Evolutionary conservation across 345 rosid species (phyloP), one percentile per base, ranked within the genome.

Genomic region (Populus ilicifolia): DNA sequence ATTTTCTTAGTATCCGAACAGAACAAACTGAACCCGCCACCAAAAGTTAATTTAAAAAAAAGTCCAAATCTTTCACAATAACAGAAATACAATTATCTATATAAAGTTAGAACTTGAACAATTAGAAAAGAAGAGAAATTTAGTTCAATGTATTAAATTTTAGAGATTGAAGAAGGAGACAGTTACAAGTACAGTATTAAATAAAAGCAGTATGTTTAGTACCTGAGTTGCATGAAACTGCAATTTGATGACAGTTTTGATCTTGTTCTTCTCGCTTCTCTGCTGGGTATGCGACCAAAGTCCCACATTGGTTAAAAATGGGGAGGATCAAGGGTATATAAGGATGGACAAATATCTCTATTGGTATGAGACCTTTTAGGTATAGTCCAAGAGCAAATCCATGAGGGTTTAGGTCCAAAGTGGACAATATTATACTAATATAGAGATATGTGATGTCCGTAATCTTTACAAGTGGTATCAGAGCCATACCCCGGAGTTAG

Each of bases 221-320:
- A 92, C 98, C 92, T 91, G 98, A 87, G 99, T 91, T 33, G 93
- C 89, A 63, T 89, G 93, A 80, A 96, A 92, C 91, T 88, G 94
- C 76, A 96, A 84, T 79, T 91, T 91, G 90, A 93, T 91, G 29
- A 87, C 90, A 13, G 85, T 90, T 84, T 89, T 93, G 88, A 92
- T 84, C 88, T 82, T 90, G 87, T 86, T 87, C 94, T 87, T 92
- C 71, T 96, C 96, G 69, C 80, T 86, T 81, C 97, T 82, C n/a
- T n/a, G n/a, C n/a, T n/a, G n/a, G n/a, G n/a, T n/a, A n/a, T n/a
- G n/a, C n/a, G n/a, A n/a, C n/a, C n/a, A n/a, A n/a, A n/a, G n/a
- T n/a, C n/a, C n/a, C n/a, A n/a, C n/a, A n/a, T n/a, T n/a, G n/a
- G n/a, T n/a, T n/a, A n/a, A n/a, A n/a, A n/a, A n/a, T n/a, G n/a